Conservation (phyloP, 2,329 filamentous ascomycete genomes). For the Leptoxyphium fumago region DNA sequence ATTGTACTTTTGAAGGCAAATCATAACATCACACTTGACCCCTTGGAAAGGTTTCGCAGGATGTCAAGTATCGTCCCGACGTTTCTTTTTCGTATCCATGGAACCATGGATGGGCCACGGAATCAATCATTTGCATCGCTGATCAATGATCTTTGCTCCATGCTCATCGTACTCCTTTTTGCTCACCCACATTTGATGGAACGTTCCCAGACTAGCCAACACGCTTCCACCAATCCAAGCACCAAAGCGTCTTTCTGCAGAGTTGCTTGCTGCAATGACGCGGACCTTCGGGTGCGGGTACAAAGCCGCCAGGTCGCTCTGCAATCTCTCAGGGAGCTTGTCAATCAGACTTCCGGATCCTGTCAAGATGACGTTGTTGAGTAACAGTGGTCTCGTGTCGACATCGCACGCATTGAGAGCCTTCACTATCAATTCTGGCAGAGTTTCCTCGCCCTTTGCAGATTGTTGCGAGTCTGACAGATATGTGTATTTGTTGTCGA, state of each 20-base stretch:
- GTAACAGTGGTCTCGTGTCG: slow-evolving; percentile 67
- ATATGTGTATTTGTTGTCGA: slow-evolving; percentile 69
- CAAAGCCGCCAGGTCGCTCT: slow-evolving; percentile 64
- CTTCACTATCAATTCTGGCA: slow-evolving; percentile 67
- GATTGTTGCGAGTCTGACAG: slow-evolving; percentile 32
- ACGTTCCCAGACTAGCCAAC: slow-evolving; percentile 83
- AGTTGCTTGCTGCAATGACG: slow-evolving; percentile 73
- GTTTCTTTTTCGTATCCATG: neutral
- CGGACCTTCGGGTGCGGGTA: slow-evolving; percentile 80
- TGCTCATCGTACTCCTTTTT: slow-evolving; percentile 97
- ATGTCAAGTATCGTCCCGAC: too few species aligned
- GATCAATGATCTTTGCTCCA: slow-evolving; percentile 79
- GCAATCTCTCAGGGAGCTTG: slow-evolving; percentile 81
- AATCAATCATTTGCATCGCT: slow-evolving; percentile 64
- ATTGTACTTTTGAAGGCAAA: too few species aligned
- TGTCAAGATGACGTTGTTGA: slow-evolving; percentile 84
- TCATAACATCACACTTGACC: too few species aligned
- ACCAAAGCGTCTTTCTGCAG: slow-evolving; percentile 78
- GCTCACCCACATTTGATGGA: slow-evolving; percentile 99
- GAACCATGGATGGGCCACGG: neutral
- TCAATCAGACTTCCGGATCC: slow-evolving; percentile 77
- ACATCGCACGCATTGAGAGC: slow-evolving; percentile 72
- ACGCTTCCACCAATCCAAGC: slow-evolving; percentile 97
- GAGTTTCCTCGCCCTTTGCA: slow-evolving; percentile 53
- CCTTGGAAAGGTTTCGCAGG: too few species aligned